These are phyloP conservation scores for Scutellaria barbata DNA, from an alignment of 257 asterid genomes.

Conservation along the genomic window DNA sequence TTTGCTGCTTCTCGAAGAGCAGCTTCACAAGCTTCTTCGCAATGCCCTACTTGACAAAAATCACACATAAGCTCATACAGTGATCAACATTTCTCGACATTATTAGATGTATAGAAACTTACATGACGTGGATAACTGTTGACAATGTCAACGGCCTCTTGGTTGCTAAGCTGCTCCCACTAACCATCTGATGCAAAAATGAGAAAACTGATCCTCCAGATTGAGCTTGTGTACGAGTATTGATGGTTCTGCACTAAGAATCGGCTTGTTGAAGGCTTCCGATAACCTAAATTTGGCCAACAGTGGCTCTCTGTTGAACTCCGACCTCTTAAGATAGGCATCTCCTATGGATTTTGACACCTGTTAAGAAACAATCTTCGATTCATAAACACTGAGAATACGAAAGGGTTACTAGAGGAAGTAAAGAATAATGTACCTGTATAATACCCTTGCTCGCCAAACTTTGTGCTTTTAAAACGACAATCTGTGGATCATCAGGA, in stretches of 20 bases:
- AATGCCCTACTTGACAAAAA: slow-evolving; percentile 61
- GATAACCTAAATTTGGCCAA: slow-evolving; percentile 73
- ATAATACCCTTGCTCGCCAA: slow-evolving; percentile 97
- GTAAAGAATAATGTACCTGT: slow-evolving; percentile 55
- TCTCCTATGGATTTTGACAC: slow-evolving; percentile 95
- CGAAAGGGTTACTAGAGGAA: neutral
- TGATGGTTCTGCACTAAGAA: slow-evolving; percentile 85
- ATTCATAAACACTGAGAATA: neutral
- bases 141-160: slow-evolving; percentile 91
- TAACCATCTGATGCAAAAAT: slow-evolving; percentile 94
- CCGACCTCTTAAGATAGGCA: slow-evolving; percentile 84
- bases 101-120: slow-evolving; percentile 16
- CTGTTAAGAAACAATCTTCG: slow-evolving; percentile 42
- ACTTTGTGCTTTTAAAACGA: slow-evolving; percentile 83
- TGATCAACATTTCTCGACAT: no score
- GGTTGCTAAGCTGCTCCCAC: slow-evolving; percentile 97
- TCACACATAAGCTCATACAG: neutral
- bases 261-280: slow-evolving; percentile 64
- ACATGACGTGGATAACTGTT: slow-evolving; percentile 67
- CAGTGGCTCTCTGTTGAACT: slow-evolving; percentile 82
- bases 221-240: slow-evolving; percentile 64
- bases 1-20: slow-evolving; percentile 86
- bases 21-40: slow-evolving; percentile 71
- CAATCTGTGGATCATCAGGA: slow-evolving; percentile 84
- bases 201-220: slow-evolving; percentile 70